Evolutionary conservation across 2,329 filamentous ascomycete species (phyloP), one percentile per base, ranked within the genome.

Genomic region (Talaromyces sp.): DNA sequence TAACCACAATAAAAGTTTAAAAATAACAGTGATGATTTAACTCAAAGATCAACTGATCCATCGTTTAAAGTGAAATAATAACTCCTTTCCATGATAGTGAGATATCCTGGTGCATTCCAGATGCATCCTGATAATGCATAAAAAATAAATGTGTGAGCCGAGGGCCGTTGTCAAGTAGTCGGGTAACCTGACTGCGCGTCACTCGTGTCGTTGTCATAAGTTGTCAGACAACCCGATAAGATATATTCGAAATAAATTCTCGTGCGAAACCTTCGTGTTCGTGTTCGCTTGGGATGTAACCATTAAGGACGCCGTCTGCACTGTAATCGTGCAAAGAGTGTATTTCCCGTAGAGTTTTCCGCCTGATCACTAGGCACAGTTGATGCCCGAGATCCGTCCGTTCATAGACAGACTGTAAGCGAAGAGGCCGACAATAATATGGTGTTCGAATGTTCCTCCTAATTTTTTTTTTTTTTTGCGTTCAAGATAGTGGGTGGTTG

Each of bases 61-160:
- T 56, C 52, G n/a, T 37, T 39, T 10, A 56, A 37, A 22, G 31
- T 13, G 45, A 35, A 56, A 56, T 35, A 22, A 56, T 37, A 56
- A 56, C 52, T 37, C 52, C 52, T 56, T 19, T 54, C 52, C 33
- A 56, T 56, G 52, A 56, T 56, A 10, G 24, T 56, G 33, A 37
- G n/a, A 56, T 56, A 56, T 56, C 33, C 7, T 37, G 52, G 33
- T 37, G 19, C 52, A 56, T 56, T 56, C 52, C 33, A 56, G 52
- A 56, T 56, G 52, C 19, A 7, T n/a, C 33, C 4, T 39, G 31
- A 56, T 24, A 19, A 56, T 56, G 39, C 33, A 37, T 54, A 54
- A 35, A 13, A 13, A 13, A 37, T 39, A 56, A 56, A 56, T 56
- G 52, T 24, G n/a, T 14, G 33, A 22, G 33, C 14, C 19, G 31